Percentiles rank a stretch among this genome's conserved stretches.
These are phyloP conservation scores for Magnaporthales sp. DNA, from an alignment of 2,329 filamentous ascomycete genomes.

Conservation along the genomic window DNA sequence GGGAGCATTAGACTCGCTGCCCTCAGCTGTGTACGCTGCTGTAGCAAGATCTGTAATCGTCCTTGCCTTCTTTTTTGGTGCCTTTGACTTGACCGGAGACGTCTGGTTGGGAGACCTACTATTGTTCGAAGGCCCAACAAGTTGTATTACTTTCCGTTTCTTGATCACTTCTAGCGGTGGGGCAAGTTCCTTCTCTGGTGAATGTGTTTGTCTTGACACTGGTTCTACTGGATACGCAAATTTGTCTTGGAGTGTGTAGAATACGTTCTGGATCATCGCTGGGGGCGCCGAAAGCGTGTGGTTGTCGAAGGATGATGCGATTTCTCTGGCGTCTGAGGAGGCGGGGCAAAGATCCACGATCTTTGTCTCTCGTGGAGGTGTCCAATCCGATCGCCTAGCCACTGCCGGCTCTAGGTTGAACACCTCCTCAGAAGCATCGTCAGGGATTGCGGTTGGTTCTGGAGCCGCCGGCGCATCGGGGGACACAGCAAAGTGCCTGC, in stretches of 20 bases:
- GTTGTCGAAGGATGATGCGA: conserved; percentile 11
- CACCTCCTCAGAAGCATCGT: conserved; percentile 9
- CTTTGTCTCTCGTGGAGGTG: conserved; percentile 39
- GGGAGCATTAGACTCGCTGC: conserved; percentile 20
- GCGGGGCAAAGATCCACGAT: conserved; percentile 16
- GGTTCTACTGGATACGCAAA: conserved; percentile 25
- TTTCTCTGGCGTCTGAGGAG: conserved; percentile 22
- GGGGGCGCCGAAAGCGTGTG: conserved; percentile 17
- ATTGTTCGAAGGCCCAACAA: conserved; percentile 28
- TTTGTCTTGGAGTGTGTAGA: conserved; percentile 32
- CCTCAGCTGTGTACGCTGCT: conserved; percentile 49
- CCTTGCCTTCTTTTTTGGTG: conserved; percentile 58
- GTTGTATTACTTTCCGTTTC: conserved; percentile 49
- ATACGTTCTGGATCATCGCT: conserved; percentile 20
- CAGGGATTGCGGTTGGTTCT: background rate
- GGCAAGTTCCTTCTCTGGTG: background rate
- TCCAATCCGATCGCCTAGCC: conserved; percentile 56
- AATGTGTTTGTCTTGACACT: conserved; percentile 15
- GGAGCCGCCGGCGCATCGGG: conserved; percentile 10
- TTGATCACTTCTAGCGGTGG: conserved; percentile 24
- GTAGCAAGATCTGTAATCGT: conserved; percentile 75
- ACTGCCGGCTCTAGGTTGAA: conserved; percentile 39
- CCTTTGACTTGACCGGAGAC: conserved; percentile 38
- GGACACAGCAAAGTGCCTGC: conserved; percentile 20
- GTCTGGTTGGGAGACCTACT: conserved; percentile 16